These are phyloP conservation scores for Colletotrichum chrysophilum DNA, from an alignment of 2,329 filamentous ascomycete species.

Conservation along the genomic window DNA sequence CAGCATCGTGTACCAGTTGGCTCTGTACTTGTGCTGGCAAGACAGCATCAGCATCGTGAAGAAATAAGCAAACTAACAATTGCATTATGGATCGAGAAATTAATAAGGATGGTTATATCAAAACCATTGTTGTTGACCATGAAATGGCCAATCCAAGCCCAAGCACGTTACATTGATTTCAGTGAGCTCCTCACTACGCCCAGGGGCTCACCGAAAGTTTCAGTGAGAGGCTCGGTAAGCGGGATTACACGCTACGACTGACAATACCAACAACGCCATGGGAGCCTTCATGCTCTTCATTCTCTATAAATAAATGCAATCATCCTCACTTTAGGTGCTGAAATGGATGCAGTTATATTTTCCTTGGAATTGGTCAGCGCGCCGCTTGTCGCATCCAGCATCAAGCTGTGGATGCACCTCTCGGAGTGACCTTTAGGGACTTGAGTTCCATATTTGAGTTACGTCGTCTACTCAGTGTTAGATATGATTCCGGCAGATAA, in stretches of 20 bases:
- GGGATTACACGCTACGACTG: background rate
- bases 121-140: background rate
- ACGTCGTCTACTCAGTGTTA: background rate
- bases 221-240: background rate
- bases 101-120: background rate
- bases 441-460: background rate
- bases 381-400: background rate
- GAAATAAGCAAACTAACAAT: background rate
- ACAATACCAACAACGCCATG: background rate
- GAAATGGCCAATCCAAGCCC: background rate
- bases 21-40: background rate
- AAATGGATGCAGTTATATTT: fast-evolving
- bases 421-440: background rate
- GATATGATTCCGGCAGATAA: background rate
- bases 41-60: background rate
- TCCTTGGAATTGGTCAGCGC: fast-evolving
- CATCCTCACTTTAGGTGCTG: background rate
- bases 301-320: fast-evolving
- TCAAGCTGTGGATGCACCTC: background rate
- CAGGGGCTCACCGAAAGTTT: background rate
- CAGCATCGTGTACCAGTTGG: background rate
- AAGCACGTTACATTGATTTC: background rate
- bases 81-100: background rate
- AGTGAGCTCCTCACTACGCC: background rate
- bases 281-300: fast-evolving